Conservation (phyloP, 306 rosid species). For the Delonix regia region DNA sequence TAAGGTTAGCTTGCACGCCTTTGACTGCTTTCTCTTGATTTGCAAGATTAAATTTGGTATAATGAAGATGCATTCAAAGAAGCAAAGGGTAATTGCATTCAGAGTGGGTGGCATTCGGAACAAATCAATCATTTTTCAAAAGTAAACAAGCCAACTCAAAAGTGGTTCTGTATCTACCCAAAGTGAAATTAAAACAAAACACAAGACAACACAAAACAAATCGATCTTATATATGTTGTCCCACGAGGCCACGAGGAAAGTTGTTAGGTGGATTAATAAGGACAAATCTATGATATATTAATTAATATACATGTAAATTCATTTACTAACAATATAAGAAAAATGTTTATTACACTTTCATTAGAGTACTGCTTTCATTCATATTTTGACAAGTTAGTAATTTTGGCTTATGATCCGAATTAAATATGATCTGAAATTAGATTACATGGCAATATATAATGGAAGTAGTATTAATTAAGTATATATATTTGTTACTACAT, state of each 20-base stretch:
- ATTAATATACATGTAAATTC: background rate
- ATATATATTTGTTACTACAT: too few species aligned
- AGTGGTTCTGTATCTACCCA: too few species aligned
- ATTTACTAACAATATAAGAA: background rate
- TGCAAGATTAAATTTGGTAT: background rate
- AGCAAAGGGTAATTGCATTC: background rate
- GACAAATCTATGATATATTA: background rate
- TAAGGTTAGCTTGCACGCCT: slow-evolving; percentile 21
- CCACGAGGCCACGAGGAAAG: too few species aligned
- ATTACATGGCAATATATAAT: too few species aligned
- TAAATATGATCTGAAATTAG: too few species aligned
- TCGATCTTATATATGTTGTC: background rate
- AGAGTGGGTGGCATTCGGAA: slow-evolving; percentile 6
- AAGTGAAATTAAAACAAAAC: background rate
- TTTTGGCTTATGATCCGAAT: too few species aligned
- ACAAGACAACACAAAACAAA: background rate
- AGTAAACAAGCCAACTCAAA: slow-evolving; percentile 1
- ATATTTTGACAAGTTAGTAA: too few species aligned
- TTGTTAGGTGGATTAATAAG: background rate
- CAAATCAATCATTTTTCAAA: background rate
- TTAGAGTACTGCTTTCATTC: background rate
- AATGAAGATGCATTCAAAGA: background rate
- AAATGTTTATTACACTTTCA: background rate
- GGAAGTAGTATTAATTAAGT: too few species aligned
- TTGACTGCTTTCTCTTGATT: slow-evolving; percentile 26